Conservation (phyloP, 2,329 filamentous ascomycete species). For the Aspergillus japonicus region DNA sequence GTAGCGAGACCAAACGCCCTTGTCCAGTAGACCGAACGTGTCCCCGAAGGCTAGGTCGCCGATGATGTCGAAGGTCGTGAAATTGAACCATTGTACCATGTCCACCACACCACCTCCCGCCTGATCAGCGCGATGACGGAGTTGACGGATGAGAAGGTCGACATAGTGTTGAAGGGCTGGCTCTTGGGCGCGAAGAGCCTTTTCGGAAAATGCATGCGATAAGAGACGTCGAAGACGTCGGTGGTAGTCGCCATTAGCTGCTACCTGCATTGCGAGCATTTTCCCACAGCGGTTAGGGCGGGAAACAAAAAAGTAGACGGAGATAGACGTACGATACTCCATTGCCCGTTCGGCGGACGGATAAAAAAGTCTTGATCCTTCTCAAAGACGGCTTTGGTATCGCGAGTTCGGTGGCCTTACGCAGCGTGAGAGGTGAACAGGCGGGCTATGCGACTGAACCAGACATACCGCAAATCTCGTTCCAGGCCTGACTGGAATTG, state of each 20-base stretch:
- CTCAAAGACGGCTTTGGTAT: neutral
- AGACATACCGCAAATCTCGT: slow-evolving; percentile 27
- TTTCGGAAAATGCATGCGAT: slow-evolving; percentile 45
- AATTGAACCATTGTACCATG: slow-evolving; percentile 32
- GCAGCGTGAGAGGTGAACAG: neutral
- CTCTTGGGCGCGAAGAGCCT: slow-evolving; percentile 41
- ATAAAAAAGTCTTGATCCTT: neutral
- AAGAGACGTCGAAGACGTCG: slow-evolving; percentile 32
- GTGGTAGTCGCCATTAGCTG: slow-evolving; percentile 22
- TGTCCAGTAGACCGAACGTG: slow-evolving; percentile 35
- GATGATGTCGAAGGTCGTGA: slow-evolving; percentile 34
- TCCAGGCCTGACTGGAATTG: slow-evolving; percentile 22
- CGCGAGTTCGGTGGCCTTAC: neutral
- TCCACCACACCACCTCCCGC: slow-evolving; percentile 9
- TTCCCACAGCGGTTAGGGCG: too few species aligned
- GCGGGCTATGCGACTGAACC: neutral
- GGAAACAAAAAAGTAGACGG: neutral
- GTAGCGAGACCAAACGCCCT: slow-evolving; percentile 9
- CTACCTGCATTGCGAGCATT: too few species aligned
- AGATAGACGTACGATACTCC: neutral
- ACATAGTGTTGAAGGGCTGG: slow-evolving; percentile 28
- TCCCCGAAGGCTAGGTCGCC: slow-evolving; percentile 31
- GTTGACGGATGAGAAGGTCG: slow-evolving; percentile 20
- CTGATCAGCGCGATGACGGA: slow-evolving; percentile 2
- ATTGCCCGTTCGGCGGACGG: neutral